Evolutionary conservation across 805 yeast genomes (phyloP).

Genomic region (Suhomyces kilbournensis): DNA sequence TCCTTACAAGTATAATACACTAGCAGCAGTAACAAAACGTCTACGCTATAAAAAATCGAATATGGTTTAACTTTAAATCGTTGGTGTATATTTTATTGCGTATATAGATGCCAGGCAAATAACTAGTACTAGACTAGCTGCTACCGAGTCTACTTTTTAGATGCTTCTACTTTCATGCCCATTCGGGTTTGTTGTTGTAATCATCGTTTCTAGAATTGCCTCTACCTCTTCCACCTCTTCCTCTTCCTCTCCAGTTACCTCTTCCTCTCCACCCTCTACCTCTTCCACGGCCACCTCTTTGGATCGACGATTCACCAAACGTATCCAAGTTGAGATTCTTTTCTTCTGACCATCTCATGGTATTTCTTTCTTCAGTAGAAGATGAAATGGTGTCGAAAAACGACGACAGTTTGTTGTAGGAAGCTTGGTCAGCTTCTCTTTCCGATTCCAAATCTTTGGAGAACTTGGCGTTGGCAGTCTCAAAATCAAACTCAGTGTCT

Average conservation of each 20-base stretch:
- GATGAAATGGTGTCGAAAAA: slow-evolving; percentile 86
- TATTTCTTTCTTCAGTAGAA: slow-evolving; percentile 48
- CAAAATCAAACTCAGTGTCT: slow-evolving; percentile 71
- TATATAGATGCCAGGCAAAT: background rate
- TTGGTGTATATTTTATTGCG: background rate
- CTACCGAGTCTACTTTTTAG: background rate
- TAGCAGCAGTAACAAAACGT: background rate
- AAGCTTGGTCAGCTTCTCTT: slow-evolving; percentile 28
- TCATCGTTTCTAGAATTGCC: slow-evolving; percentile 18
- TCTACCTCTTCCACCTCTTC: slow-evolving; percentile 24
- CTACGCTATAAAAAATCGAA: no score
- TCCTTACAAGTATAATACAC: no score
- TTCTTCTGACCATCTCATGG: slow-evolving; percentile 70
- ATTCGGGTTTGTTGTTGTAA: slow-evolving; percentile 16
- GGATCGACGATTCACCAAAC: slow-evolving; percentile 68
- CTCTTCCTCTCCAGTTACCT: slow-evolving; percentile 24
- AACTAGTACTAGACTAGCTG: background rate
- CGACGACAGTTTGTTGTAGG: slow-evolving; percentile 76
- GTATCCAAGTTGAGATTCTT: slow-evolving; percentile 74
- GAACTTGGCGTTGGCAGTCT: slow-evolving; percentile 69
- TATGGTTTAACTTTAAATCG: background rate
- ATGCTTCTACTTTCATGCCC: slow-evolving; percentile 11
- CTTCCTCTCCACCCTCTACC: slow-evolving; percentile 45
- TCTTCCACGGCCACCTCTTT: slow-evolving; percentile 29
- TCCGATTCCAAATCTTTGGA: slow-evolving; percentile 43